phyloP scores from a whole-genome alignment of 768 basidiomycete genomes.

The Polyporus arcularius region DNA sequence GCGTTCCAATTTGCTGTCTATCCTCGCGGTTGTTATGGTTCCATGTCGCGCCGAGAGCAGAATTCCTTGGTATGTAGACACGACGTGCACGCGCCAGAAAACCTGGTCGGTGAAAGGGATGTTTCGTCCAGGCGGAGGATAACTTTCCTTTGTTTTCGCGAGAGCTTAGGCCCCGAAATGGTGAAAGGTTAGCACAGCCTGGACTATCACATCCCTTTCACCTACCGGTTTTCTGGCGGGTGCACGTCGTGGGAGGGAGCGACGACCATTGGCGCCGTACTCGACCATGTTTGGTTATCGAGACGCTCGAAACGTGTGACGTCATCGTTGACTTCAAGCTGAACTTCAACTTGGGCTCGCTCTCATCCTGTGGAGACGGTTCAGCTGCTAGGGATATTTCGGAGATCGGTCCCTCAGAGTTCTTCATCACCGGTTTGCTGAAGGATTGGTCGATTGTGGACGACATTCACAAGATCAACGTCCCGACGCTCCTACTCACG shows the following conservation, averaged over 20 bases:
- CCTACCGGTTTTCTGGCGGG: too few species aligned
- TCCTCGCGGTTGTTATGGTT: background rate
- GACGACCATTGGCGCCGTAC: background rate
- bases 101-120: too few species aligned
- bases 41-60: background rate
- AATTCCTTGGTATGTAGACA: background rate
- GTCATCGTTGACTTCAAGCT: background rate
- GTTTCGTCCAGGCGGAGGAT: too few species aligned
- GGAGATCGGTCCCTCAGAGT: conserved; percentile 34
- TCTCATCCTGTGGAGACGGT: background rate
- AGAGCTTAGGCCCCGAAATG: too few species aligned
- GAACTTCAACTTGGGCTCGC: too few species aligned
- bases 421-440: conserved; percentile 38
- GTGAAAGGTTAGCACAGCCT: too few species aligned
- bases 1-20: too few species aligned
- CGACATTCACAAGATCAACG: conserved; percentile 25
- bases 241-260: too few species aligned
- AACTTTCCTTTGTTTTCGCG: too few species aligned
- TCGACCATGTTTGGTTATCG: background rate
- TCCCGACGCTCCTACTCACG: conserved; percentile 32
- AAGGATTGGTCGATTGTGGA: conserved; percentile 31
- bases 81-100: too few species aligned
- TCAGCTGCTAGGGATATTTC: too few species aligned
- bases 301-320: background rate
- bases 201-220: too few species aligned